phyloP scores from a whole-genome alignment of 306 rosid species.

The Cicer arietinum region DNA sequence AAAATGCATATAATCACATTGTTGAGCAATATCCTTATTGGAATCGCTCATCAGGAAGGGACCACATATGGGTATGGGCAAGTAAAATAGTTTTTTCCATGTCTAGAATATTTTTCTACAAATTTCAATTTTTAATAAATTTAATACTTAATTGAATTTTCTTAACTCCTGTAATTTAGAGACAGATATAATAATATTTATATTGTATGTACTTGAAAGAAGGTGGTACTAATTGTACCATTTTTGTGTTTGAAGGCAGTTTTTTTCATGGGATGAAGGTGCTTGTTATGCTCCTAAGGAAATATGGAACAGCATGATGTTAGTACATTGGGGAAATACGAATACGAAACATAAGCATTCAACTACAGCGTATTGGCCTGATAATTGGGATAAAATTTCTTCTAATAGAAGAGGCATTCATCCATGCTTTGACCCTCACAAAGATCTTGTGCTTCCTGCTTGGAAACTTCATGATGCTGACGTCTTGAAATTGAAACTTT shows the following conservation, averaged over 20 bases:
- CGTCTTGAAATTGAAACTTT: slow-evolving; percentile 62
- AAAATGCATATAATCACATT: slow-evolving; percentile 75
- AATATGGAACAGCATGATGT: slow-evolving; percentile 97
- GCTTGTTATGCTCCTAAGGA: slow-evolving; percentile 99
- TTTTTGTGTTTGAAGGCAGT: slow-evolving; percentile 72
- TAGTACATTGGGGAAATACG: slow-evolving; percentile 99
- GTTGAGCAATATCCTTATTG: slow-evolving; percentile 76
- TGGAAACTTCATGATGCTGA: slow-evolving; percentile 84
- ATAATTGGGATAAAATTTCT: slow-evolving; percentile 81
- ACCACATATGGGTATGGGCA: slow-evolving; percentile 88
- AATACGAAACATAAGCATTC: slow-evolving; percentile 87
- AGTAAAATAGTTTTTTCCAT: slow-evolving; percentile 32
- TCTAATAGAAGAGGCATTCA: slow-evolving; percentile 76
- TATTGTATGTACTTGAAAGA: slow-evolving; percentile 22
- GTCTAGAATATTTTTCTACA: slow-evolving; percentile 2
- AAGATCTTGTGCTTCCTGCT: slow-evolving; percentile 98
- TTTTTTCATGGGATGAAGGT: slow-evolving; percentile 99
- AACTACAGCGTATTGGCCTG: slow-evolving; percentile 95
- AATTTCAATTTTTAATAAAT: not conserved
- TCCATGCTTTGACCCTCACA: slow-evolving; percentile 90
- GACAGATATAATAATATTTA: not conserved
- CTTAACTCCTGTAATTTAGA: too few species aligned
- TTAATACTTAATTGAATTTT: too few species aligned
- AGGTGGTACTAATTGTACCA: slow-evolving; percentile 48
- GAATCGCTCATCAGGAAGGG: slow-evolving; percentile 93